These are phyloP conservation scores for Deuterostichococcus epilithicus DNA, from an alignment of 139 green algal genomes.

Conservation along the genomic window DNA sequence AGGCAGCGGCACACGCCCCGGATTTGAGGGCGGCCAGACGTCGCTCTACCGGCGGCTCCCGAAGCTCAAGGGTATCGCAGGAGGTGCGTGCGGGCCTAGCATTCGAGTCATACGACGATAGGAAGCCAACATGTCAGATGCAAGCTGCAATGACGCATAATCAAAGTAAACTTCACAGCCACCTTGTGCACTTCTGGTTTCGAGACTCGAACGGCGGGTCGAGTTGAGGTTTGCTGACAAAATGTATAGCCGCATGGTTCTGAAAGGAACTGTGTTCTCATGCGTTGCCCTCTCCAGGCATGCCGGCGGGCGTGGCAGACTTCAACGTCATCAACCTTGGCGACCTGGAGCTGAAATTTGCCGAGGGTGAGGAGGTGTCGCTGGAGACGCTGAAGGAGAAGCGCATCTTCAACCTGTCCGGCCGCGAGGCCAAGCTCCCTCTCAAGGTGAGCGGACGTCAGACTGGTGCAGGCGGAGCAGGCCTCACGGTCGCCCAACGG, in stretches of 20 bases:
- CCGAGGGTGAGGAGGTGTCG: slow-evolving; percentile 71
- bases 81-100: slow-evolving; percentile 60
- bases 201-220: too few relatives aligned
- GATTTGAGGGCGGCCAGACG: slow-evolving; percentile 98
- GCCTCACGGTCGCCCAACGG: too few relatives aligned
- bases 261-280: too few relatives aligned
- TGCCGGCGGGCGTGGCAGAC: slow-evolving; percentile 80
- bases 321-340: slow-evolving; percentile 88
- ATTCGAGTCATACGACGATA: too few relatives aligned
- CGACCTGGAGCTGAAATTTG: slow-evolving; percentile 73
- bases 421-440: slow-evolving; percentile 73
- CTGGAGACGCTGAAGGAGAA: slow-evolving; percentile 79
- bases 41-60: slow-evolving; percentile 93
- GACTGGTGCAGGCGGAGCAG: too few relatives aligned
- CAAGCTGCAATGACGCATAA: background rate
- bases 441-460: slow-evolving; percentile 82
- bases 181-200: too few relatives aligned
- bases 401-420: slow-evolving; percentile 73
- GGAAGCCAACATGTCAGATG: too few relatives aligned
- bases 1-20: slow-evolving; percentile 71
- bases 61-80: slow-evolving; percentile 96
- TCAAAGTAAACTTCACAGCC: background rate
- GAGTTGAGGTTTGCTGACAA: too few relatives aligned
- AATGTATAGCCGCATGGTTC: background rate
- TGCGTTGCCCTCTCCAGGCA: slow-evolving; percentile 60